A percentile compares a stretch with the other conserved stretches of the same genome.
These are phyloP conservation scores for Coemansia sp. DNA, from an alignment of 192 early-diverging fungal species.

Conservation along the genomic window DNA sequence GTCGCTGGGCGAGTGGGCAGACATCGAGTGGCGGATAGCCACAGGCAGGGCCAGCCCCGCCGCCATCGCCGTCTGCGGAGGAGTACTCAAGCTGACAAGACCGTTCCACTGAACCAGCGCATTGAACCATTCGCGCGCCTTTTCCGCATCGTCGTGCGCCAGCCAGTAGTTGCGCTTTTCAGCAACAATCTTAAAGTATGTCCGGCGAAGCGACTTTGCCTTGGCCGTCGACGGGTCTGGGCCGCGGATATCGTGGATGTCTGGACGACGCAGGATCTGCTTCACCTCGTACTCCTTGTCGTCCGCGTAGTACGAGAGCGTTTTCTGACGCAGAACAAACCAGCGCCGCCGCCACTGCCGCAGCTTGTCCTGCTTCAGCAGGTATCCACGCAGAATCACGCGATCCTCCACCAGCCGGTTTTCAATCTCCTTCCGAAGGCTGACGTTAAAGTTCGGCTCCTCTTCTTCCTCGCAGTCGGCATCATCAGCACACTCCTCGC, in stretches of 20 bases:
- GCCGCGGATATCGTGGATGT: constrained; percentile 45
- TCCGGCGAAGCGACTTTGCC: constrained; percentile 39
- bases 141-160: constrained; percentile 37
- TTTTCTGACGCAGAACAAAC: constrained; percentile 55
- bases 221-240: constrained; percentile 53
- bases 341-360: constrained; percentile 57
- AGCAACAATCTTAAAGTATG: constrained; percentile 47
- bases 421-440: constrained; percentile 50
- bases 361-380: constrained; percentile 54
- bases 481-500: constrained; percentile 13
- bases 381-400: constrained; percentile 44
- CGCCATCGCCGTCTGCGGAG: constrained; percentile 1
- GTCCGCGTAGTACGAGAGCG: constrained; percentile 52
- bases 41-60: constrained; percentile 4
- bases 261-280: constrained; percentile 43
- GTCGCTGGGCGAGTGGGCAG: constrained; percentile 10
- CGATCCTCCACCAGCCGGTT: constrained; percentile 39
- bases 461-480: constrained; percentile 42
- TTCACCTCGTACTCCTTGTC: constrained; percentile 52
- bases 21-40: constrained; percentile 22
- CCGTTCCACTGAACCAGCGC: constrained; percentile 36
- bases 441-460: constrained; percentile 51
- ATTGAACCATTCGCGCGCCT: constrained; percentile 43
- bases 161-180: constrained; percentile 55
- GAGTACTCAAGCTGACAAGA: not conserved